Evolutionary conservation across 208 protist genomes (phyloP).

Genomic region (Trypanosoma avium): DNA sequence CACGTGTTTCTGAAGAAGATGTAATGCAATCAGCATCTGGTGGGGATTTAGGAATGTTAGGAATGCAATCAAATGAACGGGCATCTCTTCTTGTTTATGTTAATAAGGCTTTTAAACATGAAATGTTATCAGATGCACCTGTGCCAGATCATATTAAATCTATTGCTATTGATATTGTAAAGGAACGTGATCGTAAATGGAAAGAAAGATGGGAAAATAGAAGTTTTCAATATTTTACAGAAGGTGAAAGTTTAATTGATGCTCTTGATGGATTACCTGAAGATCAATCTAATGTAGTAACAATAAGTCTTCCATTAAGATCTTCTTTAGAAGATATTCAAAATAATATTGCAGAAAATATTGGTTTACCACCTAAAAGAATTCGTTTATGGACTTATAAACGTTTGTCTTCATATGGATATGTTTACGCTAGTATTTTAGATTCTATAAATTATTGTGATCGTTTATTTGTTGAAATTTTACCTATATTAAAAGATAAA

Average conservation of each 20-base stretch:
- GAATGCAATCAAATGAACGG: constrained; percentile 37
- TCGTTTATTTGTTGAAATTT: constrained; percentile 16
- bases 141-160: constrained; percentile 33
- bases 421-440: not conserved
- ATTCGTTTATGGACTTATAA: constrained; percentile 36
- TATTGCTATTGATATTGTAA: constrained; percentile 37
- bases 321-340: constrained; percentile 23
- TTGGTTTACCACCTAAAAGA: constrained; percentile 26
- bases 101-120: constrained; percentile 36
- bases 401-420: not conserved
- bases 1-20: constrained; percentile 35
- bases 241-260: constrained; percentile 35
- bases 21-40: constrained; percentile 66
- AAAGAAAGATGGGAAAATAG: constrained; percentile 21
- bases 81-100: constrained; percentile 77
- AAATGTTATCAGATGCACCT: constrained; percentile 32
- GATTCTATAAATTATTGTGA: not conserved
- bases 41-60: constrained; percentile 17
- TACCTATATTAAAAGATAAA: constrained; percentile 1
- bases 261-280: constrained; percentile 41
- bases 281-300: constrained; percentile 18
- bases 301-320: constrained; percentile 25
- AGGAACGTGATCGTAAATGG: constrained; percentile 16
- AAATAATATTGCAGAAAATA: constrained; percentile 31
- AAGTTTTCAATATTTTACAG: constrained; percentile 36